Base-by-base conservation (phyloP, 345 rosid species). In the Nasturtium officinale region DNA sequence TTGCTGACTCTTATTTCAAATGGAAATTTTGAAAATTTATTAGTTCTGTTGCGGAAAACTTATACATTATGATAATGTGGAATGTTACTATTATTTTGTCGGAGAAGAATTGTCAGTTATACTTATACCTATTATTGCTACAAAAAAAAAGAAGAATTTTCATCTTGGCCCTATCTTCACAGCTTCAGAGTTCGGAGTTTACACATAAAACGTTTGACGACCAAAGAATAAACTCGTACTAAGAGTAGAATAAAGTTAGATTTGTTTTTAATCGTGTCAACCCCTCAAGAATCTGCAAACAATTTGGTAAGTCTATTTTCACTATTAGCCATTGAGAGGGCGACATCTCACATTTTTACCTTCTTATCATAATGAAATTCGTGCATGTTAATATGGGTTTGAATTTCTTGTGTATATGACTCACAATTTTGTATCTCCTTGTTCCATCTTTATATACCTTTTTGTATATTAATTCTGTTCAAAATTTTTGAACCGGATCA, bases 61-160 rank as follows among this genome's bases (percentile, higher is more conserved):
- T 29, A 1, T 1, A 43, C 23, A 50, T 35, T 56, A 26, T 48
- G 66, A 35, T 73, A 21, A 46, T 73, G 60, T 65, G 5, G 30
- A 51, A 26, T 48, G 67, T n/a, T 4, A 57, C 3, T 56, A n/a
- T 28, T 71, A 9, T 65, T 65, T 65, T 65, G 6, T 53, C 3
- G 12, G 33, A 51, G 26, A 40, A 38, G 67, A 51, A 62, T 72
- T 9, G 46, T 55, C 65, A 46, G 77, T 65, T 45, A 45, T 32
- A 46, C n/a, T n/a, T n/a, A 64, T 1, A 16, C 48, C 29, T 54
- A 30, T 23, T 63, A 30, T 43, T 53, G 7, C 28, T 61, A 43
- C 2, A 8, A 35, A 37, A 42, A 37, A 42, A 25, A 25, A 12
- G 62, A 54, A 50, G 26, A 26, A 37, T 12, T 43, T 15, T 43